Evolutionary conservation across 768 basidiomycete species (phyloP).

Genomic region (Russula dissimulans): DNA sequence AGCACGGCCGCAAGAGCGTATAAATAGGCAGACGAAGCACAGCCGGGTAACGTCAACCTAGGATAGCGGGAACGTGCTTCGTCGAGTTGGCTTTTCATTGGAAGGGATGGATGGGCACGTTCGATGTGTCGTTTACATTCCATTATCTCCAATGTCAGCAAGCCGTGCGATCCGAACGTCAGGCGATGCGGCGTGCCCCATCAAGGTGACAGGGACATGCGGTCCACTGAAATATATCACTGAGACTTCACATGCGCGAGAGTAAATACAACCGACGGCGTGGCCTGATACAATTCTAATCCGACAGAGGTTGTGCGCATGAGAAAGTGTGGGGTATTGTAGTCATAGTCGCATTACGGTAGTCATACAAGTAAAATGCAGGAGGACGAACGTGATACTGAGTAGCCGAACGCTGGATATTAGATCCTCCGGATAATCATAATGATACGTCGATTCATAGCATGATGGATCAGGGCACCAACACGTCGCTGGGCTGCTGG

Average conservation of each 20-base stretch:
- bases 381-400: not conserved
- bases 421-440: slow-evolving; percentile 6
- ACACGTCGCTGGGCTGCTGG: not conserved
- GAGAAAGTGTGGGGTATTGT: not conserved
- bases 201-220: too few species aligned
- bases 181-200: too few species aligned
- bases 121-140: too few species aligned
- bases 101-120: too few species aligned
- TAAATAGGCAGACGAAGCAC: not conserved
- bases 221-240: too few species aligned
- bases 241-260: not conserved
- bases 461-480: not conserved
- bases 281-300: not conserved
- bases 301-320: not conserved
- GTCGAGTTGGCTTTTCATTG: too few species aligned
- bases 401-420: not conserved
- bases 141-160: too few species aligned
- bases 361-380: slow-evolving; percentile 6
- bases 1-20: not conserved
- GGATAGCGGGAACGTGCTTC: not conserved
- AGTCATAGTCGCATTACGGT: not conserved
- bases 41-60: not conserved
- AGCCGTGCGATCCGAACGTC: too few species aligned
- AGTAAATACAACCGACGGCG: not conserved
- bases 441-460: slow-evolving; percentile 1